Conservation (phyloP, 192 early-diverging fungal species). For the Allomyces macrogynus region DNA sequence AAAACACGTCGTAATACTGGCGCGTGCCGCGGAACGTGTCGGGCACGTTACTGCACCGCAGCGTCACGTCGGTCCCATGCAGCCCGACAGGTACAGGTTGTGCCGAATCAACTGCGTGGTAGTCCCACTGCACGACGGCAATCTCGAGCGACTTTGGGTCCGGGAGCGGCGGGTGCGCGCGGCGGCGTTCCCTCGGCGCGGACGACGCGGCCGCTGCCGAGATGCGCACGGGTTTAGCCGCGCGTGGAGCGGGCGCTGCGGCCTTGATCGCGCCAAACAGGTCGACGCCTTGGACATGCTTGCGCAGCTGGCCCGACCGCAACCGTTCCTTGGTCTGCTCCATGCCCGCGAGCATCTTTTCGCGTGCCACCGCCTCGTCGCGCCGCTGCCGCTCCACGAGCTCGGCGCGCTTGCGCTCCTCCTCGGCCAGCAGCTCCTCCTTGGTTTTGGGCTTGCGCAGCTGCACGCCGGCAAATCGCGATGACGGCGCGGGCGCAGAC, state of each 20-base stretch:
- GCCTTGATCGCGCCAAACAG: too few species aligned
- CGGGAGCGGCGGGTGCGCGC: not conserved
- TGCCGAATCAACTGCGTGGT: not conserved
- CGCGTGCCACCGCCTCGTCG: not conserved
- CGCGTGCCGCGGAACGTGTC: slow-evolving; percentile 29
- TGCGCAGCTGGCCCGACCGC: not conserved
- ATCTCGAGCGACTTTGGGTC: not conserved
- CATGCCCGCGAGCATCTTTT: not conserved
- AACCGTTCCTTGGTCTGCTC: not conserved
- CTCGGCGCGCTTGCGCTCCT: not conserved
- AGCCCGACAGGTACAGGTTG: not conserved
- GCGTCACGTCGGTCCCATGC: not conserved
- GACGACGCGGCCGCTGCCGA: too few species aligned
- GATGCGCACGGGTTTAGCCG: too few species aligned
- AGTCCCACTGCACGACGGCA: not conserved
- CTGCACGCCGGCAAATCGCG: too few species aligned
- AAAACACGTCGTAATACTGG: slow-evolving; percentile 46
- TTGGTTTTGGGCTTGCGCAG: too few species aligned
- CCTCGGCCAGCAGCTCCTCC: not conserved
- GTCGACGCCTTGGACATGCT: too few species aligned
- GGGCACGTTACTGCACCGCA: slow-evolving; percentile 19
- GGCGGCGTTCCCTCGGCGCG: not conserved
- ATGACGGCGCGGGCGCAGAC: too few species aligned
- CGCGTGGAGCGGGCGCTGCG: too few species aligned
- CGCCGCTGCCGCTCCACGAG: not conserved